Base-by-base conservation (phyloP, 2,329 filamentous ascomycete genomes). In the Cladophialophora carrionii region DNA sequence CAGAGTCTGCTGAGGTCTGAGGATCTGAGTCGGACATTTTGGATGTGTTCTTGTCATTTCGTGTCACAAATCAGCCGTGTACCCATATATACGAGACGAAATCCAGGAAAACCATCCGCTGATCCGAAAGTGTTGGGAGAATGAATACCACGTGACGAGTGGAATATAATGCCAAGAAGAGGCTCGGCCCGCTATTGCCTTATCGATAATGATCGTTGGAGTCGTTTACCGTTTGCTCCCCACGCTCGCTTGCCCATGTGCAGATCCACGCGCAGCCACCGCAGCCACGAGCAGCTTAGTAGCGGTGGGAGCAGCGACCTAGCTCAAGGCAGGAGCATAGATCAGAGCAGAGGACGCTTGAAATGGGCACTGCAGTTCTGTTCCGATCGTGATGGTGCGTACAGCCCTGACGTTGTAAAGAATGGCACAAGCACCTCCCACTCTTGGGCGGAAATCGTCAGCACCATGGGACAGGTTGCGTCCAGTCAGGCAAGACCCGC, bases 401-500 rank as follows among this genome's bases (percentile, higher is more conserved):
- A 31, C 24, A 54, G 2, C 4, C 26, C 14, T 10, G 4, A 9
- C 37, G 55, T 60, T 46, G 3, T 5, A 51, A 48, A 54, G 10
- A 41, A 69, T 69, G 67, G 67, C 67, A 24, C 61, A 49, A 59
- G 59, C 43, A 24, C 66, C 63, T 20, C 66, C 70, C 8, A 24
- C 59, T 3, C 49, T 68, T 4, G 62, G 62, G 22, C 65, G 71
- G n/a, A 72, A 71, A 57, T 68, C 69, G 3, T 68, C 69, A 31
- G 60, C 68, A 32, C 69, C 71, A 62, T 91, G 89, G 87, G 86
- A 85, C 65, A 84, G 90, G 68, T 80, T 96, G 69, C 92, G 90
- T 76, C 89, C 90, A 12, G 84, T 88, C 66, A 86, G 89, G 52
- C 80, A 87, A 63, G 92, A 97, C 76, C 86, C 90, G 14, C 81